These are phyloP conservation scores for Cladosporium oxysporum DNA, from an alignment of 2,329 filamentous ascomycete genomes.

Conservation along the genomic window DNA sequence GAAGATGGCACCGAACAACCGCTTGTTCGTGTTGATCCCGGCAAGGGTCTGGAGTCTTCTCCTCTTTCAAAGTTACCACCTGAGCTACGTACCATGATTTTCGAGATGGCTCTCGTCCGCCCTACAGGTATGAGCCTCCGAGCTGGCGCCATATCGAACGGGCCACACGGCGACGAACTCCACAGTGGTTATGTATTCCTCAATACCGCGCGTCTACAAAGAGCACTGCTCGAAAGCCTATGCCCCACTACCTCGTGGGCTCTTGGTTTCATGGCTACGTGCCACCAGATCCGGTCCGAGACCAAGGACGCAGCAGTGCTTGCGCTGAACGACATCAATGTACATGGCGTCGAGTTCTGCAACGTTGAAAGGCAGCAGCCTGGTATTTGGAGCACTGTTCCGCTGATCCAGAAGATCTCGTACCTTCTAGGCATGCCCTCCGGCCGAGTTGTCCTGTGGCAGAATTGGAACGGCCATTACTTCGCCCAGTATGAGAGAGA, in stretches of 20 bases:
- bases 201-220: neutral
- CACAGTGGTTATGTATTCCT: neutral
- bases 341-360: neutral
- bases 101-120: neutral
- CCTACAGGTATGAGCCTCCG: neutral
- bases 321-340: neutral
- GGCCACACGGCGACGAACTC: neutral
- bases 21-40: neutral
- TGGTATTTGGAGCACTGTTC: neutral
- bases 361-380: neutral
- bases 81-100: neutral
- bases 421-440: neutral
- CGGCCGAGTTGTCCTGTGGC: neutral
- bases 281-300: neutral
- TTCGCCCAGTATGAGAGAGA: neutral
- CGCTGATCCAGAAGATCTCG: neutral
- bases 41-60: neutral
- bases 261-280: neutral
- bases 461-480: neutral
- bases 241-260: neutral
- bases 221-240: neutral
- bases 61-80: neutral
- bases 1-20: neutral
- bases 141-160: neutral
- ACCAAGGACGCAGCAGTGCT: neutral